Conservation (phyloP, 495 filamentous ascomycete species). For the Daldinia childiae region DNA sequence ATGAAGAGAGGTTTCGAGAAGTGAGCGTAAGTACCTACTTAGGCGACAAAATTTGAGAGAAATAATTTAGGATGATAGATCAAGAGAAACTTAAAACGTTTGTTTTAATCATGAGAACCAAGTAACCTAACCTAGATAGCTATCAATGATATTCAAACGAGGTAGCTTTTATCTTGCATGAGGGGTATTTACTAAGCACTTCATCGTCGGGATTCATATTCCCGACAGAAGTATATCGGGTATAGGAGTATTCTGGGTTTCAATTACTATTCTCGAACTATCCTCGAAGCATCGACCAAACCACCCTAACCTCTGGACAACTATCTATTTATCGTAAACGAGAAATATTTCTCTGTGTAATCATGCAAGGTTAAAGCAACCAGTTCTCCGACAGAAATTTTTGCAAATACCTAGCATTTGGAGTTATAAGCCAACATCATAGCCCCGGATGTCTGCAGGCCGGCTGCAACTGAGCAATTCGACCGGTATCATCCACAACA, state of each 20-base stretch:
- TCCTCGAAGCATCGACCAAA: background rate
- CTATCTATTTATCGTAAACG: background rate
- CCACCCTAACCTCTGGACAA: background rate
- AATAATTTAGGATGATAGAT: background rate
- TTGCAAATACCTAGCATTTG: background rate
- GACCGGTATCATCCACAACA: background rate
- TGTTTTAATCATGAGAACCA: too few relatives aligned
- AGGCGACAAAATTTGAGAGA: background rate
- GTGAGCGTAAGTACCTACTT: background rate
- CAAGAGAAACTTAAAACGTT: background rate
- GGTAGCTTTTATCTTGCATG: background rate
- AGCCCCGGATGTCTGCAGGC: background rate
- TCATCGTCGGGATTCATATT: background rate
- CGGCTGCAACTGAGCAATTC: background rate
- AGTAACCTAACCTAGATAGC: too few relatives aligned
- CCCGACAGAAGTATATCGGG: too few relatives aligned
- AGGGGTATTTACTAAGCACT: conserved; percentile 4
- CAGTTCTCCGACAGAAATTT: background rate
- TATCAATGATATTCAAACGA: background rate
- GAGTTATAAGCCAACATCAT: background rate
- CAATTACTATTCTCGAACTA: background rate
- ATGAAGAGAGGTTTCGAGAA: background rate
- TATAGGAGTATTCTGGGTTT: background rate
- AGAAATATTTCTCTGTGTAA: background rate
- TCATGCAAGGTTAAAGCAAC: background rate